These are phyloP conservation scores for Hanseniaspora thailandica DNA, from an alignment of 805 yeast species.

Conservation along the genomic window DNA sequence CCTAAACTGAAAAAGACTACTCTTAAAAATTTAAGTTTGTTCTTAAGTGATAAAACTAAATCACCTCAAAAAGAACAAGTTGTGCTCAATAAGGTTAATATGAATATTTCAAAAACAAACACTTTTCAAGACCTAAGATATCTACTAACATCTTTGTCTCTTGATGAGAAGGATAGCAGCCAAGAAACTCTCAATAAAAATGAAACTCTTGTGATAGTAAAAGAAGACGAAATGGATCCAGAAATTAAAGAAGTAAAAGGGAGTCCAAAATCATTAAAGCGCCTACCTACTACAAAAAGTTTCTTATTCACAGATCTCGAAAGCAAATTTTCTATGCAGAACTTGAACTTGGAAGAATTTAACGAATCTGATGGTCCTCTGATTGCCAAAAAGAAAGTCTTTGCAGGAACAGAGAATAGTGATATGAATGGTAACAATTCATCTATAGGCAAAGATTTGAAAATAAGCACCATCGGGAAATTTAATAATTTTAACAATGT, in stretches of 20 bases:
- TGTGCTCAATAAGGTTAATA: not conserved
- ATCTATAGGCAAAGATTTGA: not conserved
- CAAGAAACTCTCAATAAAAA: not conserved
- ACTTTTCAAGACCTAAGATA: conserved; percentile 7
- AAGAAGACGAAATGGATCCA: too few relatives aligned
- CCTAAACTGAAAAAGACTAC: conserved; percentile 13
- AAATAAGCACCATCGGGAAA: not conserved
- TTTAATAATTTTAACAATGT: not conserved
- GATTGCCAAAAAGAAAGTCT: conserved; percentile 5
- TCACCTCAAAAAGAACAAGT: too few relatives aligned
- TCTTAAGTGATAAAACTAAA: not conserved
- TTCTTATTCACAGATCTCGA: conserved; percentile 9
- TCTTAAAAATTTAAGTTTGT: not conserved
- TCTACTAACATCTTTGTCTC: not conserved
- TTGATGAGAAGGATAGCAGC: not conserved
- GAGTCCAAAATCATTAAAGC: not conserved
- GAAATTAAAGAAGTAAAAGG: too few relatives aligned
- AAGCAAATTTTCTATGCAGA: not conserved
- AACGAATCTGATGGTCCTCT: not conserved
- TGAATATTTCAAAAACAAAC: not conserved
- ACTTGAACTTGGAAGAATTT: not conserved
- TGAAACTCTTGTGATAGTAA: too few relatives aligned
- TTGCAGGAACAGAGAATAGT: not conserved
- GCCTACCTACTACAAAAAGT: not conserved
- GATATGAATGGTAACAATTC: not conserved